These are phyloP conservation scores for Microcyclosporella mali DNA, from an alignment of 2,329 filamentous ascomycete genomes.

Conservation along the genomic window DNA sequence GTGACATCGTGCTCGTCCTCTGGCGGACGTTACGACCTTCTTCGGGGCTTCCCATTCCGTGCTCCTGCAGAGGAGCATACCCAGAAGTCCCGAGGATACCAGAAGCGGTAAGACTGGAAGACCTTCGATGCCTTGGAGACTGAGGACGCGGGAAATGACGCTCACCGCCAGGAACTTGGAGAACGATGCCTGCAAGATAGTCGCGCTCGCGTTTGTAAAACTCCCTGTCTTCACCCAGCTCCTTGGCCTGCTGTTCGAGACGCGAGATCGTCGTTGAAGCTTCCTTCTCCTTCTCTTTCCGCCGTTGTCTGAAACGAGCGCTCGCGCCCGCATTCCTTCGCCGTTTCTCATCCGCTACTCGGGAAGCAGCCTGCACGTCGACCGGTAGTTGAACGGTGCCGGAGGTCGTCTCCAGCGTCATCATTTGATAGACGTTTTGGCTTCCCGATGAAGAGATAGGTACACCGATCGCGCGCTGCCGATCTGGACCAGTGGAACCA, in stretches of 20 bases:
- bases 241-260: conserved; percentile 61
- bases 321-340: conserved; percentile 81
- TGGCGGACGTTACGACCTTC: conserved; percentile 24
- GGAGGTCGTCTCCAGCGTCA: conserved; percentile 48
- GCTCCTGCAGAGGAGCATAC: conserved; percentile 20
- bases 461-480: conserved; percentile 35
- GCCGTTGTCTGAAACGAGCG: conserved; percentile 70
- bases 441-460: conserved; percentile 40
- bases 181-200: conserved; percentile 61
- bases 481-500: conserved; percentile 10
- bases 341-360: conserved; percentile 76
- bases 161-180: conserved; percentile 50
- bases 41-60: conserved; percentile 22
- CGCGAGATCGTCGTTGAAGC: conserved; percentile 62
- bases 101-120: conserved; percentile 10
- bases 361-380: conserved; percentile 75
- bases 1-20: conserved; percentile 24
- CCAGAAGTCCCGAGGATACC: conserved; percentile 10
- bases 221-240: conserved; percentile 63
- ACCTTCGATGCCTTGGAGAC: conserved; percentile 36
- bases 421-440: conserved; percentile 47
- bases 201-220: conserved; percentile 70
- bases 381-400: conserved; percentile 59
- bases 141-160: conserved; percentile 40
- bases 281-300: conserved; percentile 76